Conservation (phyloP, 352 stramenopile genomes). For the Peronospora destructor region DNA sequence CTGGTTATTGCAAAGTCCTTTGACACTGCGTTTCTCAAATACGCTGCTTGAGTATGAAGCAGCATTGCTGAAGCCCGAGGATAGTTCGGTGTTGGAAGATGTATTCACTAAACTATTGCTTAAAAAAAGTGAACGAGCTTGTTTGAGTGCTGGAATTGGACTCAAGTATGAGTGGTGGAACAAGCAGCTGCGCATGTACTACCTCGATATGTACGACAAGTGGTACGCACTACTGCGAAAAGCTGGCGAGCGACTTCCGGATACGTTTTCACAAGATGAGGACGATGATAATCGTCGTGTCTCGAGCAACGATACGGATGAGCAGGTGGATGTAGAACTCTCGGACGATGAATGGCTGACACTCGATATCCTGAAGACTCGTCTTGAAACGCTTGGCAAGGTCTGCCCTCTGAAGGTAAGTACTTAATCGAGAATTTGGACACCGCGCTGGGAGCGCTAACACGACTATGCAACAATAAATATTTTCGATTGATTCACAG, state of each 20-base stretch:
- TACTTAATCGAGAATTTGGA: background rate
- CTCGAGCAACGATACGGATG: slow-evolving; percentile 20
- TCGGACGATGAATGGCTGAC: slow-evolving; percentile 73
- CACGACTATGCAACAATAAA: slow-evolving; percentile 1
- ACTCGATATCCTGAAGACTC: slow-evolving; percentile 53
- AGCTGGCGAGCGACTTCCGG: slow-evolving; percentile 55
- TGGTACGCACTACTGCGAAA: slow-evolving; percentile 74
- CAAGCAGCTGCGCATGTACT: slow-evolving; percentile 80
- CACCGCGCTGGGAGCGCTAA: background rate
- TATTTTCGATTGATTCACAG: slow-evolving; percentile 25
- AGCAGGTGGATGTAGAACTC: slow-evolving; percentile 66
- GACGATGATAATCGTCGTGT: slow-evolving; percentile 37
- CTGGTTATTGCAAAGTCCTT: slow-evolving; percentile 72
- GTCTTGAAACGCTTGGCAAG: slow-evolving; percentile 42
- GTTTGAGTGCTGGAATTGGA: slow-evolving; percentile 60
- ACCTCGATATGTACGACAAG: slow-evolving; percentile 75
- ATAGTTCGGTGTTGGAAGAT: slow-evolving; percentile 69
- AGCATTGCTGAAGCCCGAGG: slow-evolving; percentile 61
- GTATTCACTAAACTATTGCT: slow-evolving; percentile 83
- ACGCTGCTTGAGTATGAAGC: slow-evolving; percentile 82
- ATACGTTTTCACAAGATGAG: slow-evolving; percentile 59
- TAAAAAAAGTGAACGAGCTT: slow-evolving; percentile 76
- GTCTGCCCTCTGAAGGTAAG: slow-evolving; percentile 52
- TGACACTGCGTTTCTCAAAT: slow-evolving; percentile 70
- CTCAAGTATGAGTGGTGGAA: slow-evolving; percentile 88